These are phyloP conservation scores for Colletotrichum sp. DNA, from an alignment of 2,329 filamentous ascomycete genomes.

Conservation along the genomic window DNA sequence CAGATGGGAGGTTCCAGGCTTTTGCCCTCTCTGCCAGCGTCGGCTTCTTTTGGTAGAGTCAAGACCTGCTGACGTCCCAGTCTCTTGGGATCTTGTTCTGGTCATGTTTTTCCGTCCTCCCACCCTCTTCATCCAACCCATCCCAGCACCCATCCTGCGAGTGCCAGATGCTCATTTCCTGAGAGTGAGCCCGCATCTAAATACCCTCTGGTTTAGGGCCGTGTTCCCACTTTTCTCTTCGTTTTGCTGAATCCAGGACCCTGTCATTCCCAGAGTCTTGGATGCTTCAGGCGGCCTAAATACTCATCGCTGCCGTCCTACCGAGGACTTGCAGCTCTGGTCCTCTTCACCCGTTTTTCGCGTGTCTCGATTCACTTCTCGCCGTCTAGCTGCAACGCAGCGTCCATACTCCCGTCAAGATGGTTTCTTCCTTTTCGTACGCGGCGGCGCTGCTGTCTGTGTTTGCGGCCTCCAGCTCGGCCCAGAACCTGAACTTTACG, in stretches of 20 bases:
- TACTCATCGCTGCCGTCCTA: neutral
- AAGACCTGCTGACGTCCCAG: neutral
- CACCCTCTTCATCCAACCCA: neutral
- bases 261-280: neutral
- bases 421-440: slow-evolving; percentile 7
- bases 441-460: slow-evolving; percentile 28
- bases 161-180: slow-evolving; percentile 13
- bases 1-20: neutral
- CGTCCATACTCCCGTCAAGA: neutral
- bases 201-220: neutral
- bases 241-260: slow-evolving; percentile 3
- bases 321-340: neutral
- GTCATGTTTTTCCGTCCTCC: neutral
- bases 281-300: slow-evolving; percentile 16
- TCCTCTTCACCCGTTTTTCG: neutral
- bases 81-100: neutral
- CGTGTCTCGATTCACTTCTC: neutral
- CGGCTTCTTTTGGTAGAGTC: neutral
- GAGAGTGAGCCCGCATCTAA: neutral
- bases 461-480: slow-evolving; percentile 28
- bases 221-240: slow-evolving; percentile 16
- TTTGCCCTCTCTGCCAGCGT: neutral
- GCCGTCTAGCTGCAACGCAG: neutral
- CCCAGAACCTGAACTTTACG: slow-evolving; percentile 62
- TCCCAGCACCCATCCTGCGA: neutral